Evolutionary conservation across 139 green algal genomes (phyloP), one percentile per base, ranked within the genome.

Genomic region (Microglena sp.): DNA sequence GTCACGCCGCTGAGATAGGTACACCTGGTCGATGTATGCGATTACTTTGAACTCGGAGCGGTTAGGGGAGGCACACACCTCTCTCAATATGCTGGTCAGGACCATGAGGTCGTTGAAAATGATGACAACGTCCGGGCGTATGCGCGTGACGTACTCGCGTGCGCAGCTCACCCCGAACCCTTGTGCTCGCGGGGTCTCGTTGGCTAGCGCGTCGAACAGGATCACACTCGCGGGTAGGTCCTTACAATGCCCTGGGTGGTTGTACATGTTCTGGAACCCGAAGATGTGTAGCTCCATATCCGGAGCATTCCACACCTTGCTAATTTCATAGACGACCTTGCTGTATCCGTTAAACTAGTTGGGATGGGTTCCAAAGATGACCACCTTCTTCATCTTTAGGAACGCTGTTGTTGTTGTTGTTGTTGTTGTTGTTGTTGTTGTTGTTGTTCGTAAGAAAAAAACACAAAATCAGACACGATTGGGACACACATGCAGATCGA

Each of bases 1-100:
- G 4, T 60, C 62, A 1, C 3, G n/a, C 15, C 32, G 5, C 24
- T 66, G 60, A 4, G 1, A 43, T 6, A 35, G 36, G 62, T 68
- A 68, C 62, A 68, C 62, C 29, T 60, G 62, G 45, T 68, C 62
- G 1, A 60, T 46, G 45, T 68, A 68, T 21, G 27, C 35, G 18
- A 68, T 32, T 1, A 46, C 32, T 29, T 68, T 68, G 62, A 68
- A 68, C 45, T n/a, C 40, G 40, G 40, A 11, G 40, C 18, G 15
- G 21, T 60, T n/a, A 18, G 15, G 53, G 7, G 24, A 15, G 18
- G 53, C 53, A n/a, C 22, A 15, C 21, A 66, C 30, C 59, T 66
- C 3, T 3, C 45, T 21, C 3, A 60, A 21, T 3, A 60, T 11
- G 4, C 6, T 2, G 6, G 2, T 44, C 15, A 59, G 31, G 15